These are phyloP conservation scores for Keithomyces neogunnii DNA, from an alignment of 2,329 filamentous ascomycete species.

Conservation along the genomic window DNA sequence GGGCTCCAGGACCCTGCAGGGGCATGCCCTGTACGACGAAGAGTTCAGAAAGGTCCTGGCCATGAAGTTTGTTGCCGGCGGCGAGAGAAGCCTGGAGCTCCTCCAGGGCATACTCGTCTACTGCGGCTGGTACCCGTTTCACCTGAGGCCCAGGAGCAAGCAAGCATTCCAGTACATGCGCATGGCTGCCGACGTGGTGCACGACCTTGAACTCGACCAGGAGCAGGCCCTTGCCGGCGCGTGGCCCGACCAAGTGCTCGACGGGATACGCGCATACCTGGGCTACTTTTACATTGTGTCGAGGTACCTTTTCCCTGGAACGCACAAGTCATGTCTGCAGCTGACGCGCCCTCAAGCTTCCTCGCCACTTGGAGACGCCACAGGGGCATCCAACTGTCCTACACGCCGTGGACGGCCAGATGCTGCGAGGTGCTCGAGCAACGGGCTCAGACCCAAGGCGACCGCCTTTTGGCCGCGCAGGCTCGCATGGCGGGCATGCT, in stretches of 20 bases:
- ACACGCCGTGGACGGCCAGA: constrained; percentile 32
- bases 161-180: constrained; percentile 41
- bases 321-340: neutral
- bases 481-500: constrained; percentile 31
- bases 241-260: constrained; percentile 21
- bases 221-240: constrained; percentile 14
- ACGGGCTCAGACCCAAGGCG: constrained; percentile 26
- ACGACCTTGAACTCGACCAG: constrained; percentile 40
- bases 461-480: constrained; percentile 35
- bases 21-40: constrained; percentile 45
- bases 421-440: constrained; percentile 37
- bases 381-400: constrained; percentile 21
- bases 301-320: constrained; percentile 22
- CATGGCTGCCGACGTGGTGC: constrained; percentile 42
- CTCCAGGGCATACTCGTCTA: constrained; percentile 50
- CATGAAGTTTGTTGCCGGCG: constrained; percentile 46
- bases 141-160: constrained; percentile 42
- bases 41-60: constrained; percentile 50
- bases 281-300: constrained; percentile 34
- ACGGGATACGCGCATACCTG: constrained; percentile 37
- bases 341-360: constrained; percentile 21
- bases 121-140: constrained; percentile 49
- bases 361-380: constrained; percentile 28
- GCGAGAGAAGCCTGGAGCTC: constrained; percentile 48
- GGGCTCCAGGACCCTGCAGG: constrained; percentile 37